phyloP scores from a whole-genome alignment of 2,329 filamentous ascomycete species.

The Periconia sp. region DNA sequence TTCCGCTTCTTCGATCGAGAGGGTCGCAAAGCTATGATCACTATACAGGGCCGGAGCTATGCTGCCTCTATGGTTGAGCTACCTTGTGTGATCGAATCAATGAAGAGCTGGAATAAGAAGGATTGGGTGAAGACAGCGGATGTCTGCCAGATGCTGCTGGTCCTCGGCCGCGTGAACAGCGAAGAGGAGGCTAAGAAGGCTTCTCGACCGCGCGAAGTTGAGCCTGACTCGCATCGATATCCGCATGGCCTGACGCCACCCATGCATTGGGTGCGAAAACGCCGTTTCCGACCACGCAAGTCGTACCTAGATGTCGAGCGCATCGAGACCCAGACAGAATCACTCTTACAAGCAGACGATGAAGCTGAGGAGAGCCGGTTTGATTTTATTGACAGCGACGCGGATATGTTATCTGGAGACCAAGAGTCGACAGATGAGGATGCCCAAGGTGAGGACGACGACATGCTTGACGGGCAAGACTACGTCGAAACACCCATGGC shows the following conservation, averaged over 20 bases:
- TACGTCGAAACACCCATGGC: conserved; percentile 50
- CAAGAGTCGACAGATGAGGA: conserved; percentile 45
- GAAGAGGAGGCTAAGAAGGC: conserved; percentile 56
- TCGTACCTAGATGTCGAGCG: conserved; percentile 84
- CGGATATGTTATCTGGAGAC: conserved; percentile 53
- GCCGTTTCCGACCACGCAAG: conserved; percentile 82
- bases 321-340: conserved; percentile 79
- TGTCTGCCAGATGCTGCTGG: conserved; percentile 86
- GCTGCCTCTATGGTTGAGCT: conserved; percentile 82
- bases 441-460: conserved; percentile 47
- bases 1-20: conserved; percentile 81
- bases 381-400: conserved; percentile 60
- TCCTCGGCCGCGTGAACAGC: conserved; percentile 70
- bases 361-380: conserved; percentile 61
- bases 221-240: conserved; percentile 72
- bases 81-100: conserved; percentile 84
- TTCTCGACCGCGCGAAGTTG: conserved; percentile 74
- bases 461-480: conserved; percentile 46
- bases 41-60: conserved; percentile 72
- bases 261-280: conserved; percentile 82
- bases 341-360: conserved; percentile 74
- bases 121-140: conserved; percentile 88
- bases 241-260: conserved; percentile 88
- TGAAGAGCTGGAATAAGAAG: conserved; percentile 93
- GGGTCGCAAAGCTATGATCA: conserved; percentile 74